These are phyloP conservation scores for Salix brachista DNA, from an alignment of 345 rosid genomes.

Conservation along the genomic window DNA sequence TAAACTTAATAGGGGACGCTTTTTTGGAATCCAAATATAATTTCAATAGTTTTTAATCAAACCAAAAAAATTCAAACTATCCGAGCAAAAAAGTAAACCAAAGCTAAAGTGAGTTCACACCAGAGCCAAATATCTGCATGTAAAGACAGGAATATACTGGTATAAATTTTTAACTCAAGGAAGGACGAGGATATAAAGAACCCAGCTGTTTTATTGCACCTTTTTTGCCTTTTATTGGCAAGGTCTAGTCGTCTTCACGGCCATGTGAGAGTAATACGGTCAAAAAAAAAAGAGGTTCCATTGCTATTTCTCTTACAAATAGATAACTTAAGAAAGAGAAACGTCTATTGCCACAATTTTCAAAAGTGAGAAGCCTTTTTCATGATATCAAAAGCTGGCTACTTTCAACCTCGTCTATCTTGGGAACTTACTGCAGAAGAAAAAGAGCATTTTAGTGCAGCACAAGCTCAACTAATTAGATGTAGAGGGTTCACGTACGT, in stretches of 20 bases:
- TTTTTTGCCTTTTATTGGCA: not conserved
- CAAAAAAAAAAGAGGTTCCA: not conserved
- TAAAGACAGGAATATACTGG: not conserved
- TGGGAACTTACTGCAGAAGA: not conserved
- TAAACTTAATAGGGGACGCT: no score
- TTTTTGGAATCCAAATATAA: no score
- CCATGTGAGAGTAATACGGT: not conserved
- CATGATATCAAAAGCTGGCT: not conserved
- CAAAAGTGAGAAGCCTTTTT: not conserved
- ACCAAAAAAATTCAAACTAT: not conserved
- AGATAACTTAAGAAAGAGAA: not conserved
- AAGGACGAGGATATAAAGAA: not conserved
- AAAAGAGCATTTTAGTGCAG: not conserved
- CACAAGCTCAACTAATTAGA: not conserved
- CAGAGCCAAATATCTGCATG: not conserved
- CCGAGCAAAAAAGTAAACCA: not conserved
- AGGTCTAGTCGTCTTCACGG: not conserved
- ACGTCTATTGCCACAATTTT: not conserved
- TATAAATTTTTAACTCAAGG: not conserved
- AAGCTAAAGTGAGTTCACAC: not conserved
- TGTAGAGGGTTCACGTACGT: not conserved
- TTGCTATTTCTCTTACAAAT: not conserved
- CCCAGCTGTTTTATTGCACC: not conserved
- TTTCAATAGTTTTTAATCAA: no score
- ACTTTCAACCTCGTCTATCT: not conserved